phyloP scores from a whole-genome alignment of 192 early-diverging fungal species.

The Geosiphon pyriformis region DNA sequence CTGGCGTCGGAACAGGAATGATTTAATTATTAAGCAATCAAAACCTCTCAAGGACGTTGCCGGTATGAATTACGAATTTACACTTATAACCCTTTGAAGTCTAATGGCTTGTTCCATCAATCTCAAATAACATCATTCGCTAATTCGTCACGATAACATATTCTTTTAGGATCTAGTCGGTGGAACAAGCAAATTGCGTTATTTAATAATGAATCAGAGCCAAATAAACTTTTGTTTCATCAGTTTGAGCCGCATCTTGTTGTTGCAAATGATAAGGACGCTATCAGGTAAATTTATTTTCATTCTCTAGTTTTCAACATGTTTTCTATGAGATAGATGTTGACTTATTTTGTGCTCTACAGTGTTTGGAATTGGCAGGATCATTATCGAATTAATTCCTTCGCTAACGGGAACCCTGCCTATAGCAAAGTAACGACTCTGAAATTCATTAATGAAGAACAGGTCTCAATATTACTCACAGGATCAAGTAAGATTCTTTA shows the following conservation, averaged over 20 bases:
- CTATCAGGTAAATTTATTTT: slow-evolving; percentile 47
- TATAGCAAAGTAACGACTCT: slow-evolving; percentile 68
- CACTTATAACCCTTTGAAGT: too few species aligned
- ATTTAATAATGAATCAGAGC: slow-evolving; percentile 48
- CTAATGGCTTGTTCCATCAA: too few species aligned
- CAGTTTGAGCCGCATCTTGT: slow-evolving; percentile 82
- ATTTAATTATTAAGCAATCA: slow-evolving; percentile 50
- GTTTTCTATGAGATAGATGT: too few species aligned
- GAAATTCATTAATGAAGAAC: slow-evolving; percentile 89
- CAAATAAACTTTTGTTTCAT: slow-evolving; percentile 65
- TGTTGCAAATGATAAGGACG: slow-evolving; percentile 65
- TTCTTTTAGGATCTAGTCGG: slow-evolving; percentile 52
- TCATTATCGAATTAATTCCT: slow-evolving; percentile 51
- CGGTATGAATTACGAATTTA: slow-evolving; percentile 30
- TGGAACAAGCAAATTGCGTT: slow-evolving; percentile 50
- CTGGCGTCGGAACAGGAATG: slow-evolving; percentile 68
- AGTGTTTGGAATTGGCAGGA: slow-evolving; percentile 77
- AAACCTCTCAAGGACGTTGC: slow-evolving; percentile 47
- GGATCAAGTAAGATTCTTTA: slow-evolving; percentile 57
- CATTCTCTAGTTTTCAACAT: slow-evolving; percentile 5
- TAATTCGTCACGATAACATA: too few species aligned
- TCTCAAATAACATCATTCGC: too few species aligned
- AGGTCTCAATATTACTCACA: slow-evolving; percentile 74
- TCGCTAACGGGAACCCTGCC: slow-evolving; percentile 63
- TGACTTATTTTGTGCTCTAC: too few species aligned